Evolutionary conservation across 2,329 filamentous ascomycete species (phyloP).

Genomic region (Trichoderma sp.): DNA sequence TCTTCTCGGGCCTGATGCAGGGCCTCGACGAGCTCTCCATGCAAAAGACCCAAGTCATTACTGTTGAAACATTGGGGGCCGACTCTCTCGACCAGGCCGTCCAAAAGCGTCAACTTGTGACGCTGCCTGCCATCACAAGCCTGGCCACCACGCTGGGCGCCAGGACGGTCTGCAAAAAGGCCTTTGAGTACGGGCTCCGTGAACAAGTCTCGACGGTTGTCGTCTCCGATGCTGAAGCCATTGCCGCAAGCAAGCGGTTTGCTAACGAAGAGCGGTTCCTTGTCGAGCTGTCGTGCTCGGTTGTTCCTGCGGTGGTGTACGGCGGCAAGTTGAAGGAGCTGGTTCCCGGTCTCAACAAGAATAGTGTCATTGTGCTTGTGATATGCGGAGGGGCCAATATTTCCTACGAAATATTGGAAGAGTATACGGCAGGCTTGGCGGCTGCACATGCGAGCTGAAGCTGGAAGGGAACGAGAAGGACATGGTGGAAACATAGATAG

Average conservation of each 20-base stretch:
- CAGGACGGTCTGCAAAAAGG: slow-evolving; percentile 59
- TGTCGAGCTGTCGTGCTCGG: slow-evolving; percentile 36
- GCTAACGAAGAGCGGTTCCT: slow-evolving; percentile 36
- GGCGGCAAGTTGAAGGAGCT: slow-evolving; percentile 30
- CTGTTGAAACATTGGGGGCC: slow-evolving; percentile 72
- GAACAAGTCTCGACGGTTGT: slow-evolving; percentile 34
- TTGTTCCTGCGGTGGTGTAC: slow-evolving; percentile 37
- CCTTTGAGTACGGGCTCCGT: slow-evolving; percentile 37
- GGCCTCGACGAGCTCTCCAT: slow-evolving; percentile 50
- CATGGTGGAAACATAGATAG: background rate
- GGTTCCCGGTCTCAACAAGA: slow-evolving; percentile 30
- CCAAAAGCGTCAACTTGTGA: slow-evolving; percentile 54
- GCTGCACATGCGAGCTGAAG: background rate
- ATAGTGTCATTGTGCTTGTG: slow-evolving; percentile 36
- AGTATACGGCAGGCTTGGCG: slow-evolving; percentile 9
- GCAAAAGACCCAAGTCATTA: slow-evolving; percentile 55
- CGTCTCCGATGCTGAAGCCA: slow-evolving; percentile 34
- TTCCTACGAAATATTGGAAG: slow-evolving; percentile 36
- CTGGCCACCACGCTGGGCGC: slow-evolving; percentile 72
- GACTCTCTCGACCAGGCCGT: slow-evolving; percentile 64
- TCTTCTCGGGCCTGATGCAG: slow-evolving; percentile 73
- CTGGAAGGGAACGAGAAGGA: background rate
- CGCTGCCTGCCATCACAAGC: slow-evolving; percentile 68
- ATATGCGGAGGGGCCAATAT: slow-evolving; percentile 39
- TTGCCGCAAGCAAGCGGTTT: slow-evolving; percentile 34